phyloP scores from a whole-genome alignment of 2,329 filamentous ascomycete species.

The Nemania sp. region DNA sequence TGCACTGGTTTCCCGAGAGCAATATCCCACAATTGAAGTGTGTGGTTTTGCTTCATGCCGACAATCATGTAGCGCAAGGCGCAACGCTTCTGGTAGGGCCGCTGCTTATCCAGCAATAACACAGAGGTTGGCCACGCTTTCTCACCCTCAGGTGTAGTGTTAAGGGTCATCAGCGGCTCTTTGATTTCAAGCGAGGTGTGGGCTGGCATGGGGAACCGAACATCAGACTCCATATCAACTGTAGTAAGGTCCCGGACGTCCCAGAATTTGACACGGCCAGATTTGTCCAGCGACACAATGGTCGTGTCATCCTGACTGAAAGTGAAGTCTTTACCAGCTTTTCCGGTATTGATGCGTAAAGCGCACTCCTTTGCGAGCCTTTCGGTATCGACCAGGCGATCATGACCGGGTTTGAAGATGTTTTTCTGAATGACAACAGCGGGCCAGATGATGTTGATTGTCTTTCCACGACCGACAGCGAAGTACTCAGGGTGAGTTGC shows the following conservation, averaged over 20 bases:
- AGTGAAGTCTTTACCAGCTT: constrained; percentile 96
- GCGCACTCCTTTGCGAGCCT: constrained; percentile 84
- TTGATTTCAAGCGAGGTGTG: constrained; percentile 74
- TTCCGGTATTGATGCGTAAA: constrained; percentile 93
- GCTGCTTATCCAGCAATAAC: constrained; percentile 92
- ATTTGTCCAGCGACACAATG: constrained; percentile 95
- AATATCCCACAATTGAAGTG: constrained; percentile 97
- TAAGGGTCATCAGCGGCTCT: constrained; percentile 82
- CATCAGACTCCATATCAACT: constrained; percentile 54
- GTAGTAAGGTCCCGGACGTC: constrained; percentile 80
- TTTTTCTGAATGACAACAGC: constrained; percentile 65
- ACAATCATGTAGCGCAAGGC: constrained; percentile 95
- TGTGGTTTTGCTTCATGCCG: constrained; percentile 98
- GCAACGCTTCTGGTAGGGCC: constrained; percentile 86
- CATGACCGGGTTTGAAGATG: constrained; percentile 65
- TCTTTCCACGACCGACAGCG: constrained; percentile 92
- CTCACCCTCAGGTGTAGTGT: constrained; percentile 82
- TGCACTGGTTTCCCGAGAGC: constrained; percentile 93
- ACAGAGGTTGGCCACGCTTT: constrained; percentile 98
- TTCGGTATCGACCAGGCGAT: constrained; percentile 80
- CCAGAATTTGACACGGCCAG: constrained; percentile 96
- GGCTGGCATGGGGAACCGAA: constrained; percentile 55
- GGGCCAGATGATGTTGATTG: constrained; percentile 85
- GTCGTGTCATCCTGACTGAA: constrained; percentile 97
- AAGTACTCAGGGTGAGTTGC: constrained; percentile 91